Evolutionary conservation across 1,139 yeast genomes (phyloP).

Genomic region (Candida freyschussii): DNA sequence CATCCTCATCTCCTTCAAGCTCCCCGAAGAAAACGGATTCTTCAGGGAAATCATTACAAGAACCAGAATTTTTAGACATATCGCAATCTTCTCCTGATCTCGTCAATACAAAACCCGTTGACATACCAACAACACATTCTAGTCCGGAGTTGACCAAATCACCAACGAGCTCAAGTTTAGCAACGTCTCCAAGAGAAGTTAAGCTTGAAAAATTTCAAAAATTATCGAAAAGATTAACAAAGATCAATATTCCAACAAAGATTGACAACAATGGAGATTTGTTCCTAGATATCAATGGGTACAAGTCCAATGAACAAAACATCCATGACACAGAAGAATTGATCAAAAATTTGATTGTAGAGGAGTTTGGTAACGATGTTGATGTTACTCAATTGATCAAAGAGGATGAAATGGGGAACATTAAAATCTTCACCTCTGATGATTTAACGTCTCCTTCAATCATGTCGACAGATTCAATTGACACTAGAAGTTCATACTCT

Average conservation of each 20-base stretch:
- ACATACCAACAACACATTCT: constrained; percentile 9
- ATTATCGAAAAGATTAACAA: constrained; percentile 60
- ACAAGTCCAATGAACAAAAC: constrained; percentile 79
- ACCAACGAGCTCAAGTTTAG: constrained; percentile 17
- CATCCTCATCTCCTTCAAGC: constrained; percentile 46
- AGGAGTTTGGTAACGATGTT: constrained; percentile 55
- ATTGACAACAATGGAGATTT: constrained; percentile 89
- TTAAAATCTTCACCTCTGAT: constrained; percentile 52
- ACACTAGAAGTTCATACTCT: constrained; percentile 6
- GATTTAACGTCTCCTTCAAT: constrained; percentile 18
- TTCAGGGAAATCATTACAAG: constrained; percentile 32
- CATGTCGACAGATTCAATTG: constrained; percentile 10
- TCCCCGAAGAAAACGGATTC: constrained; percentile 20
- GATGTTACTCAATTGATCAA: constrained; percentile 47
- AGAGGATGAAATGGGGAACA: constrained; percentile 68
- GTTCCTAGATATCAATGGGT: constrained; percentile 92
- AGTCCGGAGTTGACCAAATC: constrained; percentile 9
- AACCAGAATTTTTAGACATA: constrained; percentile 53
- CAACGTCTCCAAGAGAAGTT: constrained; percentile 30
- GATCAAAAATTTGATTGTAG: constrained; percentile 65
- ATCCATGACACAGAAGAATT: constrained; percentile 65
- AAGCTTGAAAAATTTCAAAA: constrained; percentile 64
- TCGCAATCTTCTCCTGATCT: constrained; percentile 22
- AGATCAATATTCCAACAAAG: constrained; percentile 80
- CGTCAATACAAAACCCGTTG: constrained; percentile 6